phyloP scores from a whole-genome alignment of 1,284 basidiomycete species.

The Leccinum pachyderme region DNA sequence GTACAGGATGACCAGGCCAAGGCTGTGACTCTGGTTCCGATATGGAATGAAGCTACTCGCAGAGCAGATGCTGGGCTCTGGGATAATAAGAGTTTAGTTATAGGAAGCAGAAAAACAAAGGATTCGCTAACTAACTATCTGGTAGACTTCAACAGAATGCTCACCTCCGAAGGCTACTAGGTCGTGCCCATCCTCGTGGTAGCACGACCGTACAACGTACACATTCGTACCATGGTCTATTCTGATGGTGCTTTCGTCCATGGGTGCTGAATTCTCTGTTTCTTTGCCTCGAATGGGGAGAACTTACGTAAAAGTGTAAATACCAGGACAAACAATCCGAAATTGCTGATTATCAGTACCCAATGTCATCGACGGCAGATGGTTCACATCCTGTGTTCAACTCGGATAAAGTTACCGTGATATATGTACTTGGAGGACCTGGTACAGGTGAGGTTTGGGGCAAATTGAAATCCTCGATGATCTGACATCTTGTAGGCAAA shows the following conservation, averaged over 20 bases:
- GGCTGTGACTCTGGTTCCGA: slow-evolving; percentile 69
- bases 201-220: slow-evolving; percentile 58
- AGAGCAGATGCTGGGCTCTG: slow-evolving; percentile 43
- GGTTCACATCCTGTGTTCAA: slow-evolving; percentile 59
- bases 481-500: slow-evolving; percentile 64
- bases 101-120: slow-evolving; percentile 3
- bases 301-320: neutral
- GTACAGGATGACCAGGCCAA: slow-evolving; percentile 75
- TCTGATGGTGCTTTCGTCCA: slow-evolving; percentile 48
- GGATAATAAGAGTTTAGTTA: slow-evolving; percentile 9
- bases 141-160: slow-evolving; percentile 66
- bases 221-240: slow-evolving; percentile 58
- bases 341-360: slow-evolving; percentile 12
- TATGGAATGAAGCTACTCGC: slow-evolving; percentile 65
- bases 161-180: slow-evolving; percentile 70
- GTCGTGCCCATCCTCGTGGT: slow-evolving; percentile 61
- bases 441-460: slow-evolving; percentile 70
- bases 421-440: slow-evolving; percentile 97
- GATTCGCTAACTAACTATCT: slow-evolving; percentile 56
- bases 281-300: neutral
- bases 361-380: slow-evolving; percentile 18
- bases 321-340: slow-evolving; percentile 3
- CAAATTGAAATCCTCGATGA: neutral
- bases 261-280: slow-evolving; percentile 6
- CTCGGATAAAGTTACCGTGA: slow-evolving; percentile 75